phyloP scores from a whole-genome alignment of 2,329 filamentous ascomycete species.

The Ophiostoma himal-ulmi region DNA sequence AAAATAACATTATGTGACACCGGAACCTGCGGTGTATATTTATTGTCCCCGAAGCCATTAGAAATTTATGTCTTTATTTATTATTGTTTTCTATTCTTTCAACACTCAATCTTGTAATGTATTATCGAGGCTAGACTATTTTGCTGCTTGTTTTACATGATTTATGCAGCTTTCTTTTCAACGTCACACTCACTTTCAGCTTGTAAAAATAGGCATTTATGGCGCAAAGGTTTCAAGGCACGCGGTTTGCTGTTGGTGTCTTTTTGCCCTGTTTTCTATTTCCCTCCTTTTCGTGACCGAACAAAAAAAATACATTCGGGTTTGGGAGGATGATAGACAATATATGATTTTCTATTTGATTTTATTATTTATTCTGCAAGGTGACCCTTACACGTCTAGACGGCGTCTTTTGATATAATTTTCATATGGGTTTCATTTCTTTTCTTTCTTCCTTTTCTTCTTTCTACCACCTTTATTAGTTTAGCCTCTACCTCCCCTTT shows the following conservation, averaged over 20 bases:
- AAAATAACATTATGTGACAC: background rate
- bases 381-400: background rate
- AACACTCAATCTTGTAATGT: background rate
- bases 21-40: background rate
- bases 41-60: background rate
- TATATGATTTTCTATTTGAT: no score
- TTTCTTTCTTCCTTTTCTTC: slow-evolving; percentile 6
- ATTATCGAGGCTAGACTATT: background rate
- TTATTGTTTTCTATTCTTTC: background rate
- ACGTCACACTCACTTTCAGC: slow-evolving; percentile 5
- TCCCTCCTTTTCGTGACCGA: background rate
- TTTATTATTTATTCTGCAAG: no score
- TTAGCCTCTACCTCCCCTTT: background rate
- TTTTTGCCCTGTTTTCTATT: background rate
- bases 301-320: background rate
- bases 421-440: background rate
- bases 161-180: slow-evolving; percentile 8
- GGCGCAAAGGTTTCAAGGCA: background rate
- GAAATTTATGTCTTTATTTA: background rate
- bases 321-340: background rate
- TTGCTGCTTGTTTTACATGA: background rate
- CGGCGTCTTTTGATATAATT: background rate
- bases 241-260: background rate
- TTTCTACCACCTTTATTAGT: background rate
- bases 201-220: slow-evolving; percentile 7